Percentiles rank a stretch among this genome's conserved stretches.
phyloP scores from a whole-genome alignment of 495 filamentous ascomycete species.

The Alectoria sarmentosa region DNA sequence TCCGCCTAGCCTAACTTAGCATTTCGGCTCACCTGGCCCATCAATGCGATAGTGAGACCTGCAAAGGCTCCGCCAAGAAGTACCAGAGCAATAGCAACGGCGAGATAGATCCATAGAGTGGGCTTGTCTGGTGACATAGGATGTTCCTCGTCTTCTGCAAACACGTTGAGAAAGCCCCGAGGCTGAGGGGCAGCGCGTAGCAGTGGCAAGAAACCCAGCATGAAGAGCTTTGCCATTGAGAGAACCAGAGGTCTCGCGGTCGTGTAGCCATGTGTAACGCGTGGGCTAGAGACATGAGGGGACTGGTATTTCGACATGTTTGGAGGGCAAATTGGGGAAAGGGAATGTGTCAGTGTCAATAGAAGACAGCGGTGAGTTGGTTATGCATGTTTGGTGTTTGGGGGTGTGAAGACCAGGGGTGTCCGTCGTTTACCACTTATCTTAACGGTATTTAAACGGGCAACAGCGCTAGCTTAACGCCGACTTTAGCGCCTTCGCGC shows the following conservation, averaged over 20 bases:
- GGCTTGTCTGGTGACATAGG: conserved; percentile 46
- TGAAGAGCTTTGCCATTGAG: conserved; percentile 42
- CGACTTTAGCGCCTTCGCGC: conserved; percentile 10
- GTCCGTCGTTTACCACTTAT: neutral
- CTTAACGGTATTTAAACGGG: no score
- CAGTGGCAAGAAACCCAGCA: conserved; percentile 39
- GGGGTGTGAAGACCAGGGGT: neutral
- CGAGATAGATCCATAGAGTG: conserved; percentile 63
- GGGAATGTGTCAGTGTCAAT: neutral
- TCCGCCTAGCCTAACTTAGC: neutral
- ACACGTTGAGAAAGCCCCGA: conserved; percentile 16
- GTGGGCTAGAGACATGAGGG: neutral
- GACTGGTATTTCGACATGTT: conserved; percentile 8
- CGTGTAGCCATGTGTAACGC: conserved; percentile 27
- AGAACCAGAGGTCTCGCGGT: conserved; percentile 40
- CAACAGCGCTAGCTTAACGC: no score
- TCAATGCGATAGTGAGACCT: conserved; percentile 85
- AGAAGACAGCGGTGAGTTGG: neutral
- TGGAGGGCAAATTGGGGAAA: neutral
- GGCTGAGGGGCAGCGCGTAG: conserved; percentile 36
- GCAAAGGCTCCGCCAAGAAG: conserved; percentile 91
- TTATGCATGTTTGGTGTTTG: neutral
- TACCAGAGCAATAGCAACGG: conserved; percentile 64
- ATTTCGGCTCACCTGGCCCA: conserved; percentile 40
- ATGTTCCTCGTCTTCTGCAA: conserved; percentile 23